Evolutionary conservation across 176 grass and related monocot species (phyloP).

Genomic region (Carex kokanica): DNA sequence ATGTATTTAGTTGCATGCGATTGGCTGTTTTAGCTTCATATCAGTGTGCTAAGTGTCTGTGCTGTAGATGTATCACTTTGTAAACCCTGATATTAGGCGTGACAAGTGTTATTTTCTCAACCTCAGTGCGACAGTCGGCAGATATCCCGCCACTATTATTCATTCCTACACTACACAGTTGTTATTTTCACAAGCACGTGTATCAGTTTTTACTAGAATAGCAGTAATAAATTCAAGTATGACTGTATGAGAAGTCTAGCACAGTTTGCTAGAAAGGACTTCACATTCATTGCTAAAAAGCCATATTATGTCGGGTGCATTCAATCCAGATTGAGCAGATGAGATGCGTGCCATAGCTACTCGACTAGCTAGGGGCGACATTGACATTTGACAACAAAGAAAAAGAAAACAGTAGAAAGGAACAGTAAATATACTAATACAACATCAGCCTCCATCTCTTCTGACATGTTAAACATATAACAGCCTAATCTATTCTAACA

Average conservation of each 20-base stretch:
- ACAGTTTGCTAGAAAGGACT: not conserved
- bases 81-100: too few relatives aligned
- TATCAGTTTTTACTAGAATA: not conserved
- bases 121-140: too few relatives aligned
- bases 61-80: too few relatives aligned
- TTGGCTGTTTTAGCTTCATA: not conserved
- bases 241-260: not conserved
- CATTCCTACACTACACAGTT: too few relatives aligned
- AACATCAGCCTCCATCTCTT: not conserved
- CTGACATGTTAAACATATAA: not conserved
- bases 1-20: not conserved
- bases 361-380: too few relatives aligned
- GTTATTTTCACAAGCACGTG: not conserved
- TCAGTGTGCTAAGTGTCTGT: too few relatives aligned
- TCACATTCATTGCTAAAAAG: too few relatives aligned
- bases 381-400: not conserved
- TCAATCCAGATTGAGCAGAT: too few relatives aligned
- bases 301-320: too few relatives aligned
- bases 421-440: not conserved
- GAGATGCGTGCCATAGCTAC: too few relatives aligned
- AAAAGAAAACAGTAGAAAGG: not conserved
- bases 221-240: not conserved
- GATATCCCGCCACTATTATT: too few relatives aligned
- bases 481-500: slow-evolving; percentile 15
- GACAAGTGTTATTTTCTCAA: too few relatives aligned